Base-by-base conservation (phyloP, 2,329 filamentous ascomycete genomes). In the Alternaria conjuncta region DNA sequence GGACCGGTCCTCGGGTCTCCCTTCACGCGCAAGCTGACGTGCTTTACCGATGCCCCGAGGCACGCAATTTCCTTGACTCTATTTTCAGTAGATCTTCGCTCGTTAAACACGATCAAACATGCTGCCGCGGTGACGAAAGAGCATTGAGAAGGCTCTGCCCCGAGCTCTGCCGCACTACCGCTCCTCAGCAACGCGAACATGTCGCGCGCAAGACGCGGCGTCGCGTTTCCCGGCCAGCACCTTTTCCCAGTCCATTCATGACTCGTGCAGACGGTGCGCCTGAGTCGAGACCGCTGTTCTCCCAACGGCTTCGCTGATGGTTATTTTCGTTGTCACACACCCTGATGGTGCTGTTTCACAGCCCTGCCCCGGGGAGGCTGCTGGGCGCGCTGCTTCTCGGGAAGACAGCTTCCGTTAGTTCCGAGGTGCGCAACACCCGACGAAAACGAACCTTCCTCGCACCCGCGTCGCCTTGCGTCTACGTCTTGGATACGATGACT, bases 181-280 rank as follows among this genome's bases (percentile, higher is more conserved):
- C 56, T 26, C 32, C 56, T 51, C 44, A 55, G 45, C 60, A 63
- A 63, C 60, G 57, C 60, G 60, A 63, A 63, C 56, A 60, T 30
- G 45, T 60, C 60, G 57, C 60, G 56, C 28, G 28, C 28, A 41
- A 3, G 28, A 53, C 30, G 20, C 49, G 49, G 49, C 49, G 10
- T 41, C 49, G 28, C 49, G 49, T 53, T 53, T 53, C 49, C 49
- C 49, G 49, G 30, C 11, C 49, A 53, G 49, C 49, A 13, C 49
- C 49, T 53, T 15, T 41, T 18, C 49, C 49, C 49, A 53, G 11
- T 32, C 32, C 11, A 6, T 21, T 53, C 8, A 30, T 53, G 20
- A 53, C 49, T 53, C 49, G 30, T 25, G 20, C 13, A 3, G 32
- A 36, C 20, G 13, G 30, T 23, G 30, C 30, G 20, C 15, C 12